phyloP scores from a whole-genome alignment of 495 filamentous ascomycete genomes.

The Oidiodendron maius region DNA sequence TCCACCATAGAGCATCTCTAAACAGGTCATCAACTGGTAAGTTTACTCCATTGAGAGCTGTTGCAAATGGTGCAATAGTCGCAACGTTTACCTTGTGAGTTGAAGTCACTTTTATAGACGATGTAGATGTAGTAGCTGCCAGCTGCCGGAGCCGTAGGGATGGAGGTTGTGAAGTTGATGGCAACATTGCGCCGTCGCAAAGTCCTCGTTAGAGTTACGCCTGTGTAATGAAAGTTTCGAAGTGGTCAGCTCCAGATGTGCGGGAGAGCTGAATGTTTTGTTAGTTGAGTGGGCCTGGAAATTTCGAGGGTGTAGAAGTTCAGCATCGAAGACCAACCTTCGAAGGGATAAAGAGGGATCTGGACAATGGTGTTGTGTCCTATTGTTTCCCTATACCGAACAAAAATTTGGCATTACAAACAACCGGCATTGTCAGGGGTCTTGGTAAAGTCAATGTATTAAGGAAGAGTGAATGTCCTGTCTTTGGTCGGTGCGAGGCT shows the following conservation, averaged over 20 bases:
- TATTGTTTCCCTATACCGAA: conserved; percentile 10
- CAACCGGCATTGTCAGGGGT: conserved; percentile 12
- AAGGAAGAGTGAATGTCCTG: conserved; percentile 8
- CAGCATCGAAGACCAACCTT: conserved; percentile 4
- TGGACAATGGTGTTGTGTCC: conserved; percentile 6
- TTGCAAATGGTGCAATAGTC: conserved; percentile 38
- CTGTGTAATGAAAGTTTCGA: background rate
- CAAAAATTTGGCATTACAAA: background rate
- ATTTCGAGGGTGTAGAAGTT: background rate
- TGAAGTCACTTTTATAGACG: background rate
- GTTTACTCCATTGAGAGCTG: conserved; percentile 45
- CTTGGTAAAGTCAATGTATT: background rate
- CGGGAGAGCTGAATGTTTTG: background rate
- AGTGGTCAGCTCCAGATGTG: background rate
- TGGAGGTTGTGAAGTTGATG: background rate
- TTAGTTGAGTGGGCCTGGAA: background rate
- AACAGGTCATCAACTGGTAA: conserved; percentile 41
- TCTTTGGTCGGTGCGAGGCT: conserved; percentile 4
- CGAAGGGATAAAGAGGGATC: background rate
- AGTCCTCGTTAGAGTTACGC: too few relatives aligned
- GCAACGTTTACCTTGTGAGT: background rate
- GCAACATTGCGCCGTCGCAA: background rate
- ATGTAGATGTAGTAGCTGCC: conserved; percentile 3
- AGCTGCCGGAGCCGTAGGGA: background rate
- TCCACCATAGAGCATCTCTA: conserved; percentile 42